Conservation (phyloP, 371 early-diverging fungal species). For the Saksenaea oblongispora region DNA sequence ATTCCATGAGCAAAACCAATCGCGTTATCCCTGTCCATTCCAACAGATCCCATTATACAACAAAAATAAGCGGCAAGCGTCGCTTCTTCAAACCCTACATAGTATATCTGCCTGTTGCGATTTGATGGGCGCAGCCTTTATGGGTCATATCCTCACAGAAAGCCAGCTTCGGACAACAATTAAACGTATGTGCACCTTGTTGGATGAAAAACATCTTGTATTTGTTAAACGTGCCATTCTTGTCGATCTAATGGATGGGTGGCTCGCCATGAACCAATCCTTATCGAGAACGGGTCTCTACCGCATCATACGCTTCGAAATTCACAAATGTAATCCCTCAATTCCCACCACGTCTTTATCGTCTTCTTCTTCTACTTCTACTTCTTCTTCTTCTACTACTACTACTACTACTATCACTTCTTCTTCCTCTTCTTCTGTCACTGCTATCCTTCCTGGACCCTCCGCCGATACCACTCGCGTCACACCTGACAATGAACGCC, state of each 20-base stretch:
- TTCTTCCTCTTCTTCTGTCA: too few species aligned
- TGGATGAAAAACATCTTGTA: slow-evolving; percentile 19
- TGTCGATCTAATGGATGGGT: slow-evolving; percentile 34
- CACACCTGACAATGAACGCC: too few species aligned
- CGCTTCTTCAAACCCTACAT: slow-evolving; percentile 20
- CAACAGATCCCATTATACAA: not conserved
- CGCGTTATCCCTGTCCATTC: not conserved
- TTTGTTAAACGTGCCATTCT: slow-evolving; percentile 30
- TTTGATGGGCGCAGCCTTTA: slow-evolving; percentile 43
- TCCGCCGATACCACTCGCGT: too few species aligned
- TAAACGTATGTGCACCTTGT: slow-evolving; percentile 34
- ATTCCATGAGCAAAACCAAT: not conserved
- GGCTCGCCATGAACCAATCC: slow-evolving; percentile 38
- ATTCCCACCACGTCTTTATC: too few species aligned
- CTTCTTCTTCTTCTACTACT: too few species aligned
- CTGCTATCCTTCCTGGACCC: too few species aligned
- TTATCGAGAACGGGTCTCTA: slow-evolving; percentile 32
- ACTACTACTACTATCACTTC: too few species aligned
- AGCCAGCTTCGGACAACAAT: slow-evolving; percentile 41
- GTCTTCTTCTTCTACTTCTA: too few species aligned
- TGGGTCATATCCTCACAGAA: slow-evolving; percentile 37
- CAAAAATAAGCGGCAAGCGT: not conserved
- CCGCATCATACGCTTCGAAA: slow-evolving; percentile 32
- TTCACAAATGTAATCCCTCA: slow-evolving; percentile 37
- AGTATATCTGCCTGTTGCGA: slow-evolving; percentile 43